These are phyloP conservation scores for Rhamnella rubrinervis DNA, from an alignment of 331 rosid genomes.

Conservation along the genomic window DNA sequence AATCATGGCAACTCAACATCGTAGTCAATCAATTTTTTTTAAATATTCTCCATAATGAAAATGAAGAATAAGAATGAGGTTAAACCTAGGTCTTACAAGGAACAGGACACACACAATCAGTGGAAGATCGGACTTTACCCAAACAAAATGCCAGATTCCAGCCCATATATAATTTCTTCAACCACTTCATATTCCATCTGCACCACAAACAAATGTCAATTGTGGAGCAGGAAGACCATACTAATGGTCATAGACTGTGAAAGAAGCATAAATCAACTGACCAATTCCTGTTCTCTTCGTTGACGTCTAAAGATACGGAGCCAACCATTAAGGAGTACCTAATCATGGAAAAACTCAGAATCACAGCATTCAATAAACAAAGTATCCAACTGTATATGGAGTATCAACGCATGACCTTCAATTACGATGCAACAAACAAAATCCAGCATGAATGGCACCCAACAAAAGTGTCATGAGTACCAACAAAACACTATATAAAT, in stretches of 20 bases:
- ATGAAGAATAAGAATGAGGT: conserved; percentile 11
- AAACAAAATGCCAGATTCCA: conserved; percentile 97
- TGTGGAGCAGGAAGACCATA: conserved; percentile 1
- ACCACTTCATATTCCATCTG: conserved; percentile 96
- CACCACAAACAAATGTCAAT: conserved; percentile 36
- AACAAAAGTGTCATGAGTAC: neutral
- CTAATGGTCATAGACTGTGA: conserved; percentile 14
- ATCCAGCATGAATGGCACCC: neutral
- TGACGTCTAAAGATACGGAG: conserved; percentile 77
- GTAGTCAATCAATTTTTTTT: too few relatives aligned
- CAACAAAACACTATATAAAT: neutral
- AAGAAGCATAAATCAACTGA: conserved; percentile 34
- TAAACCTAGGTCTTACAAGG: conserved; percentile 19
- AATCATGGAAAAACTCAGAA: conserved; percentile 23
- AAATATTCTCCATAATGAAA: neutral
- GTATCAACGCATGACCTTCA: neutral
- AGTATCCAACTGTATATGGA: neutral
- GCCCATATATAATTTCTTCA: conserved; percentile 91
- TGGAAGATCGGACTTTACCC: conserved; percentile 55
- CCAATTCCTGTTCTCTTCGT: conserved; percentile 94
- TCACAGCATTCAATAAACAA: conserved; percentile 1
- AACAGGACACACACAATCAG: conserved; percentile 6
- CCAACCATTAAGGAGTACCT: conserved; percentile 93
- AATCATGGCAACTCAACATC: neutral
- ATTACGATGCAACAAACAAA: neutral